Percentiles rank a stretch among this genome's conserved stretches.
These are phyloP conservation scores for Yamadazyma oceani DNA, from an alignment of 1,139 yeast genomes.

Conservation along the genomic window DNA sequence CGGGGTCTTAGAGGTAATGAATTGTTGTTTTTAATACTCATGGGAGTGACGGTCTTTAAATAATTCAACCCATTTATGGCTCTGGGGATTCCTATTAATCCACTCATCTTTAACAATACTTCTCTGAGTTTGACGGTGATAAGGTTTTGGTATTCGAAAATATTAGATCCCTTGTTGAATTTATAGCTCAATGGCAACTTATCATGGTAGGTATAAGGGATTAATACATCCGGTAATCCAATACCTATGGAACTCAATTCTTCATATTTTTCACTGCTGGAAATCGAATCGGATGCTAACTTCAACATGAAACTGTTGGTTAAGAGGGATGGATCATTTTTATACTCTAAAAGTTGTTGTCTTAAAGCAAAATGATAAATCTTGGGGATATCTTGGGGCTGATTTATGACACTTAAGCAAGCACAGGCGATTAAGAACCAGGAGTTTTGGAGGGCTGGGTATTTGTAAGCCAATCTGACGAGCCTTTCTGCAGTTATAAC, in stretches of 20 bases:
- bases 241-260: constrained; percentile 47
- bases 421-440: constrained; percentile 85
- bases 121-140: constrained; percentile 69
- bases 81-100: constrained; percentile 81
- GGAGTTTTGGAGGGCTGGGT: constrained; percentile 39
- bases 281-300: constrained; percentile 42
- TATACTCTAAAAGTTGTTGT: constrained; percentile 41
- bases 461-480: constrained; percentile 56
- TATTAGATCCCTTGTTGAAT: constrained; percentile 30
- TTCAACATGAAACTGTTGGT: constrained; percentile 31
- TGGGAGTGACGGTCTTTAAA: constrained; percentile 67
- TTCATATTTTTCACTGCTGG: constrained; percentile 37
- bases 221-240: constrained; percentile 43
- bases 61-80: constrained; percentile 75
- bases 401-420: constrained; percentile 76
- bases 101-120: constrained; percentile 72
- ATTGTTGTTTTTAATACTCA: constrained; percentile 29
- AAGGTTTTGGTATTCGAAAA: constrained; percentile 33
- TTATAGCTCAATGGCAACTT: constrained; percentile 42
- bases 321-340: constrained; percentile 26
- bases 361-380: constrained; percentile 73
- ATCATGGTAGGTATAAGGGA: constrained; percentile 41
- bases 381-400: constrained; percentile 76
- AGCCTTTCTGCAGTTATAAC: constrained; percentile 60
- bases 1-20: constrained; percentile 31